Base-by-base conservation (phyloP, 2,329 filamentous ascomycete genomes). In the Fusarium sp. region DNA sequence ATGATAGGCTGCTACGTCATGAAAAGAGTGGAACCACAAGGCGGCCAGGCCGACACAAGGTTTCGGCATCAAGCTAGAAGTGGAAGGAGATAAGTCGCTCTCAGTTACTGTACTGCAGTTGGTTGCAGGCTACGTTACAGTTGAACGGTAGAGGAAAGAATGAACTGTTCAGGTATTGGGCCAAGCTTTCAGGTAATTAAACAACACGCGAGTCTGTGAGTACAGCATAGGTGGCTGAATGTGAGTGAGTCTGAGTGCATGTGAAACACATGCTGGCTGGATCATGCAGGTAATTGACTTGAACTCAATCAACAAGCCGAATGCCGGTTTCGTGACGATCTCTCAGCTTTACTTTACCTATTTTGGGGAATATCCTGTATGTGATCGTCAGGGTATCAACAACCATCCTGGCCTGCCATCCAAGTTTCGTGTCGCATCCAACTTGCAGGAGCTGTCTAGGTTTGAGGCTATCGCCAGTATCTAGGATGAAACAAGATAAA, bases 1-100 rank as follows among this genome's bases (percentile, higher is more conserved):
- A 48, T 44, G 34, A 66, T 66, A 66, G 63, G 61, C 9, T 37
- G 20, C 30, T 60, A 70, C 66, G 61, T 70, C 66, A 69, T 42
- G 27, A 56, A 34, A 27, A 20, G 8, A 61, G 67, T 67, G 69
- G 70, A 51, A 42, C 22, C 18, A 47, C 44, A 37, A 29, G 54
- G 49, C 73, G 73, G 73, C 30, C 59, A 56, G 54, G 57, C 73
- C 73, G 73, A 75, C 29, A 67, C 61, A 65, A 69, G 54, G 48
- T 56, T 69, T 74, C 72, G 72, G 73, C n/a, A 34, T 32, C 40
- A 24, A 47, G 45, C 64, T 67, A 56, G 42, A 67, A 67, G 29
- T 53, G 64, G 64, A 66, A 67, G 64, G 64, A 67, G 64, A 56
- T 55, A 67, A 42, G 27, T 27, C n/a, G 18, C 34, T 37, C 18